Conservation (phyloP, 2,329 filamentous ascomycete genomes). For the Ustulina deusta region DNA sequence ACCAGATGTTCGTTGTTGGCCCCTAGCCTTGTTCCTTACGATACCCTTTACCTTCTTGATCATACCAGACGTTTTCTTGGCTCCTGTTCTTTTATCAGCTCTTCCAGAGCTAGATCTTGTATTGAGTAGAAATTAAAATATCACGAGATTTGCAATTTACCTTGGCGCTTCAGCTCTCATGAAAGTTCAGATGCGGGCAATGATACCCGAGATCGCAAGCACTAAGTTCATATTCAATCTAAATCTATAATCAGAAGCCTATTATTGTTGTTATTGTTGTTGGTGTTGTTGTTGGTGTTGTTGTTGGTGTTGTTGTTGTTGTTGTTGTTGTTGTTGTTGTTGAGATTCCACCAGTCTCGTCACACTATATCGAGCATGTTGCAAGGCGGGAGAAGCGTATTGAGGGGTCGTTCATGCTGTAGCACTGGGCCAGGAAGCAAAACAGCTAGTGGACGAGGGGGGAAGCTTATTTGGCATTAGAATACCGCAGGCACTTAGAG, state of each 20-base stretch:
- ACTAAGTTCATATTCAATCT: background rate
- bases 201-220: background rate
- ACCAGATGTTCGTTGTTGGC: slow-evolving; percentile 15
- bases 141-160: background rate
- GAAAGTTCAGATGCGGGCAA: background rate
- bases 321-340: too few relatives aligned
- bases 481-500: too few relatives aligned
- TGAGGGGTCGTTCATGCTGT: too few relatives aligned
- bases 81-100: slow-evolving; percentile 7
- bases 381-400: background rate
- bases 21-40: slow-evolving; percentile 26
- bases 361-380: background rate
- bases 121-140: background rate
- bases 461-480: too few relatives aligned
- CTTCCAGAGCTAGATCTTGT: background rate
- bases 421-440: too few relatives aligned
- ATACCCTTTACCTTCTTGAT: slow-evolving; percentile 31
- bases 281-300: too few relatives aligned
- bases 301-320: too few relatives aligned
- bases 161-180: background rate
- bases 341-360: background rate
- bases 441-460: too few relatives aligned
- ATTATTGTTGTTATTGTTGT: too few relatives aligned
- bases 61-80: background rate
- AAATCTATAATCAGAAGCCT: background rate